Percentiles rank a stretch among this genome's conserved stretches.
Conservation (phyloP, 169 alveolate genomes). For the Plasmodium coatneyi region DNA sequence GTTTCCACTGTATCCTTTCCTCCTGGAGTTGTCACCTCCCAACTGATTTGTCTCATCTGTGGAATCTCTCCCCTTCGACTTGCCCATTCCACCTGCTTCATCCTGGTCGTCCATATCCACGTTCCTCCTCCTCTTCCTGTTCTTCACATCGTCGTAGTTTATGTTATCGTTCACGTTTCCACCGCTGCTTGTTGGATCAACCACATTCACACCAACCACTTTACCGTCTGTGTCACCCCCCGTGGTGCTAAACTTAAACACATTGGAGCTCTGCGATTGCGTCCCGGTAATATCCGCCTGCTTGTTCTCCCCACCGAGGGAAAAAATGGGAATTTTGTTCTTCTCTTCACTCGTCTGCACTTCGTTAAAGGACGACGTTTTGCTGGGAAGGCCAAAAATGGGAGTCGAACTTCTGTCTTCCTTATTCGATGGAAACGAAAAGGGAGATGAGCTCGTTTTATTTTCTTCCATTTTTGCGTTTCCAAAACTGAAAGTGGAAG, state of each 20-base stretch:
- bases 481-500: not conserved
- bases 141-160: constrained; percentile 64
- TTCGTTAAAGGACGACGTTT: not conserved
- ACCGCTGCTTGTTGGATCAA: not conserved
- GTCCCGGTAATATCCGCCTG: not conserved
- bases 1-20: not conserved
- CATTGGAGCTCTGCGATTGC: not conserved
- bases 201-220: not conserved
- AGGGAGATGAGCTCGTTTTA: not conserved
- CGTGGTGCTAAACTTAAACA: not conserved
- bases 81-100: not conserved
- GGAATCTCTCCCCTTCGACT: not conserved
- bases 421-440: not conserved
- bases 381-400: constrained; percentile 5
- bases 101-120: constrained; percentile 22
- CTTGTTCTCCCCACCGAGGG: not conserved
- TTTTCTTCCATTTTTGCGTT: not conserved
- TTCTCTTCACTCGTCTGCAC: constrained; percentile 9
- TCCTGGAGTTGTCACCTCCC: not conserved
- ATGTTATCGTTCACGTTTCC: not conserved
- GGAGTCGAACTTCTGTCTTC: constrained; percentile 1
- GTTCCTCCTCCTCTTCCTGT: constrained; percentile 61
- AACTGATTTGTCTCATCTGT: constrained; percentile 12
- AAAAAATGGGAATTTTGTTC: constrained; percentile 1
- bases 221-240: not conserved